phyloP scores from a whole-genome alignment of 1,284 basidiomycete genomes.

The Jaminaea rosea region DNA sequence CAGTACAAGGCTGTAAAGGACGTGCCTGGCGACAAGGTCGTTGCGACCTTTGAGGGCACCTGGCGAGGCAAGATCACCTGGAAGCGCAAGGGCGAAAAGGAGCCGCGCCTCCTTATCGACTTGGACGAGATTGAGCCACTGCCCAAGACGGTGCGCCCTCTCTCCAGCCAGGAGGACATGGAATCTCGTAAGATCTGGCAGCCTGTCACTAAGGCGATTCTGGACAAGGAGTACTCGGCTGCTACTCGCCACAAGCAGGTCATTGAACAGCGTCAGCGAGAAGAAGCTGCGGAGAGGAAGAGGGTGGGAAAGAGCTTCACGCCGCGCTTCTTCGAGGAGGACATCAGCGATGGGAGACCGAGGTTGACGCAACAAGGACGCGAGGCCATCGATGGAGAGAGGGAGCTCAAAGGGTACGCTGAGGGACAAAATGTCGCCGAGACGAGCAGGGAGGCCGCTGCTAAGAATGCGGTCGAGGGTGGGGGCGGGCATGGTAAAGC shows the following conservation, averaged over 20 bases:
- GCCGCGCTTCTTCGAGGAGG: conserved; percentile 68
- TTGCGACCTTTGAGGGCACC: conserved; percentile 75
- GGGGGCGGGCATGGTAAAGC: background rate
- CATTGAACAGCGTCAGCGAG: conserved; percentile 39
- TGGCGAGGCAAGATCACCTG: conserved; percentile 79
- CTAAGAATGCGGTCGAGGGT: background rate
- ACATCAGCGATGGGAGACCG: conserved; percentile 65
- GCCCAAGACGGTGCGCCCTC: conserved; percentile 72
- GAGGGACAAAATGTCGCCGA: background rate
- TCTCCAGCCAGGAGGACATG: conserved; percentile 65
- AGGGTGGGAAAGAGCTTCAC: conserved; percentile 52
- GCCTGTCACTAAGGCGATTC: conserved; percentile 58
- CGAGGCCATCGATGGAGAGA: conserved; percentile 44
- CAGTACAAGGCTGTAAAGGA: conserved; percentile 78
- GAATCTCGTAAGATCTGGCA: conserved; percentile 88
- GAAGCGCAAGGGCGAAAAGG: conserved; percentile 61
- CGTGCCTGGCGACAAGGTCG: conserved; percentile 67
- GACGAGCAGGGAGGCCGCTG: background rate
- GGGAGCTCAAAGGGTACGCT: conserved; percentile 20
- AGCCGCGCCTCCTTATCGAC: conserved; percentile 67
- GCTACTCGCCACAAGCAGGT: conserved; percentile 40
- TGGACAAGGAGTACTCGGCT: conserved; percentile 67
- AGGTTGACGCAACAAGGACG: conserved; percentile 55
- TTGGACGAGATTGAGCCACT: conserved; percentile 65
- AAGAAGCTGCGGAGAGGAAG: conserved; percentile 31